Evolutionary conservation across 2,329 filamentous ascomycete genomes (phyloP).

Genomic region (Ilyonectria robusta): DNA sequence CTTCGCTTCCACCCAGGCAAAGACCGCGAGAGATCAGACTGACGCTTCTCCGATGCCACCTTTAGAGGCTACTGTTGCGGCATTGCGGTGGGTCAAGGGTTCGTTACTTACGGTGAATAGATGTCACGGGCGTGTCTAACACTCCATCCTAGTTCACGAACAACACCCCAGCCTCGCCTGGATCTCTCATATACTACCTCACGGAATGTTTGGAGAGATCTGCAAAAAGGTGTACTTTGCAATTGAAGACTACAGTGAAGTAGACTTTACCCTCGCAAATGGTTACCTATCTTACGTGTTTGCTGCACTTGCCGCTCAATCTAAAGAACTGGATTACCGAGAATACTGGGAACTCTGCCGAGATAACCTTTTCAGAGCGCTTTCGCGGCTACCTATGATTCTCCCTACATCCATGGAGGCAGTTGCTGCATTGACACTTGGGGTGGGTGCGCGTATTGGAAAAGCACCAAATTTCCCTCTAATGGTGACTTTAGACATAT

Average conservation of each 20-base stretch:
- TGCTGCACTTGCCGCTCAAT: conserved; percentile 48
- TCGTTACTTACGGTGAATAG: not conserved
- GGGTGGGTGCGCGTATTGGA: conserved; percentile 40
- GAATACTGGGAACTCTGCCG: conserved; percentile 46
- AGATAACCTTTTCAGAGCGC: conserved; percentile 45
- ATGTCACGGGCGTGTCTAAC: not conserved
- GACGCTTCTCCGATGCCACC: conserved; percentile 44
- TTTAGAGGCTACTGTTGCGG: conserved; percentile 44
- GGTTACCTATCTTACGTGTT: conserved; percentile 55
- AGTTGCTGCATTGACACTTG: conserved; percentile 53
- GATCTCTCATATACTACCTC: conserved; percentile 52
- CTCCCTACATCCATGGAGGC: conserved; percentile 50
- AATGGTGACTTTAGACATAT: conserved; percentile 44
- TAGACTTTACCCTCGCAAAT: conserved; percentile 54
- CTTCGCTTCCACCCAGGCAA: too few species aligned
- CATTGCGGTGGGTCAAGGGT: conserved; percentile 54
- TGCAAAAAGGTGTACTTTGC: conserved; percentile 56
- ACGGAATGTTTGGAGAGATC: conserved; percentile 49
- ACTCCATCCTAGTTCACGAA: conserved; percentile 41
- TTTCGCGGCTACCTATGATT: conserved; percentile 50
- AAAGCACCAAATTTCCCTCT: accelerated
- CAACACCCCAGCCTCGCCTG: conserved; percentile 46
- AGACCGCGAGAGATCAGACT: not conserved
- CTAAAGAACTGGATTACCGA: conserved; percentile 41
- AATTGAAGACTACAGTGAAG: conserved; percentile 49